Evolutionary conservation across 495 filamentous ascomycete species (phyloP), one percentile per base, ranked within the genome.

Genomic region (Podospora anserina): DNA sequence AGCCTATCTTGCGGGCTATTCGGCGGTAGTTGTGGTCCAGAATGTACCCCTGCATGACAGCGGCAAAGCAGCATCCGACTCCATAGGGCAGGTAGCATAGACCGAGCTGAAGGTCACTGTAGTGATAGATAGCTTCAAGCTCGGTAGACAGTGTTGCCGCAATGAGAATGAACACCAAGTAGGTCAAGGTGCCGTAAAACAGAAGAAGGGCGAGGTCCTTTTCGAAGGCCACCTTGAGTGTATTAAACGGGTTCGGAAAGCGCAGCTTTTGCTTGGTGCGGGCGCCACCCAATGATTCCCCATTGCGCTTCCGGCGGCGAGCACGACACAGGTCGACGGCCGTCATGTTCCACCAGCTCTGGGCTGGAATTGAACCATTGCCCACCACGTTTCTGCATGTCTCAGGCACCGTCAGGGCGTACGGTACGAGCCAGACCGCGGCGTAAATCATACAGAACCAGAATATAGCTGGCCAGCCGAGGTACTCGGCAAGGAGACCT

Each of bases 401-500:
- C 77, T 92, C 91, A 3, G 90, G 90, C 18, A 91, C 80, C 11
- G 80, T 72, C 57, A 90, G 53, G 18, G 83, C 59, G 69, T 86
- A 88, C 2, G 84, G 75, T 27, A 87, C 70, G 9, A 88, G 75
- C 74, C 83, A 87, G 20, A 78, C 78, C 0, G 80, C 85, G 15
- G 81, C 78, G 30, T 88, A 72, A 57, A 92, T 91, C 60, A 83
- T 81, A 32, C 91, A 80, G 69, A 92, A 92, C 89, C 89, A 92
- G 74, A 93, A 94, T 56, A 91, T 89, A 60, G 85, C 81, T 27
- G 86, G 74, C 90, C 90, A 93, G 0, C 88, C 89, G 0, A 92
- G 79, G 59, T 85, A 90, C 34, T 90, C 81, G 9, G 82, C 78
- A 0, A 92, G 77, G 0, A 91, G 67, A 0, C 90, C 90, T 2